Percentiles rank a stretch among this genome's conserved stretches.
phyloP scores from a whole-genome alignment of 2,329 filamentous ascomycete species.

The Clonostachys rosea region DNA sequence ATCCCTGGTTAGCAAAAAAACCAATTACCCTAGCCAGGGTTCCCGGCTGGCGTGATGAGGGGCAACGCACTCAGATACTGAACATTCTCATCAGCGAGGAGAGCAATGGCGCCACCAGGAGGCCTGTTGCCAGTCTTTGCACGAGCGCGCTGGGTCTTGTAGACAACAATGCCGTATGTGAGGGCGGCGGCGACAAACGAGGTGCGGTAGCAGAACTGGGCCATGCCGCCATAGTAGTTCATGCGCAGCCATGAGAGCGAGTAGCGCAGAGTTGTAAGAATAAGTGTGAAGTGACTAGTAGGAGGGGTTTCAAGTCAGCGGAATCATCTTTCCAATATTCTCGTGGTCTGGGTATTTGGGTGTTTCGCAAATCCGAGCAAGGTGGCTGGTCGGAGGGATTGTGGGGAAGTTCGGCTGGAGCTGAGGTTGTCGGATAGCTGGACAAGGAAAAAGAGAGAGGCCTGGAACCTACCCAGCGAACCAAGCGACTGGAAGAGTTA shows the following conservation, averaged over 20 bases:
- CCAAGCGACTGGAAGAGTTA: constrained; percentile 58
- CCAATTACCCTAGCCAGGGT: not conserved
- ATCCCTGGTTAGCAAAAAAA: not conserved
- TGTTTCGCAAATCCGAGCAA: too few species aligned
- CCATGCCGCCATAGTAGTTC: constrained; percentile 76
- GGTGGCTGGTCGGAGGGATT: too few species aligned
- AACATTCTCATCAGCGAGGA: constrained; percentile 89
- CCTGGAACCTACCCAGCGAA: constrained; percentile 66
- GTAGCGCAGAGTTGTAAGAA: constrained; percentile 81
- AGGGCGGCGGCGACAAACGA: constrained; percentile 85
- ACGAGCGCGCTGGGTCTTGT: constrained; percentile 90
- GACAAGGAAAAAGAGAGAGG: constrained; percentile 2
- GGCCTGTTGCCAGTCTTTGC: constrained; percentile 66
- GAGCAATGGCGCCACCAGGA: constrained; percentile 54
- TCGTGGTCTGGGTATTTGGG: too few species aligned
- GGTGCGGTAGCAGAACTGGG: constrained; percentile 80
- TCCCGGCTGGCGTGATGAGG: not conserved
- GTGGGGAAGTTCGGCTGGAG: too few species aligned
- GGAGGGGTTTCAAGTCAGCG: not conserved
- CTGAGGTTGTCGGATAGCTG: not conserved
- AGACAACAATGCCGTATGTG: constrained; percentile 97
- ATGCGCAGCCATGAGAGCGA: constrained; percentile 80
- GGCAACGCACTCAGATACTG: constrained; percentile 80
- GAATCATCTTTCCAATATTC: too few species aligned
- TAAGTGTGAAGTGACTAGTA: constrained; percentile 75